phyloP scores from a whole-genome alignment of 1,284 basidiomycete genomes.

The Rhodotorula sp. region DNA sequence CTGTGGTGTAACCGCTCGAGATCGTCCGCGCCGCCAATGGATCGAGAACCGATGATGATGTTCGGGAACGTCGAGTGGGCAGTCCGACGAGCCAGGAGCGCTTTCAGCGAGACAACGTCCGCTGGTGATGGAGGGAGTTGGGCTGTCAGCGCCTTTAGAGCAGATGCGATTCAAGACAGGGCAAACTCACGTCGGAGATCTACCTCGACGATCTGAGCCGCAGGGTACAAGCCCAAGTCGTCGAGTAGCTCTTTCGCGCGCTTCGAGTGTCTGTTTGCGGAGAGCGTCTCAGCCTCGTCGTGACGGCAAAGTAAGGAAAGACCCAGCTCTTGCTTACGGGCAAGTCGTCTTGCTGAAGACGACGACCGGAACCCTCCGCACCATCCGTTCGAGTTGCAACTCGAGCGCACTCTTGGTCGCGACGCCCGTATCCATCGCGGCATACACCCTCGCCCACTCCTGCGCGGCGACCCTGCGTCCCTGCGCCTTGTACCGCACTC shows the following conservation, averaged over 20 bases:
- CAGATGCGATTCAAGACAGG: neutral
- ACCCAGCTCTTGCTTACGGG: constrained; percentile 54
- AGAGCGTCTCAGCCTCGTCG: neutral
- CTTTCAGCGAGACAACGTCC: constrained; percentile 65
- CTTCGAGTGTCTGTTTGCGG: constrained; percentile 60
- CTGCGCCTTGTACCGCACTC: constrained; percentile 20
- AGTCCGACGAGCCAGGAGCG: constrained; percentile 65
- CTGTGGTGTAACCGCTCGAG: constrained; percentile 58
- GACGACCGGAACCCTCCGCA: constrained; percentile 62
- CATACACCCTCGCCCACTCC: constrained; percentile 31
- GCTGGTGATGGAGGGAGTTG: constrained; percentile 48
- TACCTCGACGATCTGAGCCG: constrained; percentile 64
- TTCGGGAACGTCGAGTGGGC: constrained; percentile 71
- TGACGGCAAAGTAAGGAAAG: neutral
- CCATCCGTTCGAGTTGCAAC: constrained; percentile 54
- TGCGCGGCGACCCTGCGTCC: constrained; percentile 10
- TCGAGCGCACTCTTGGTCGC: constrained; percentile 33
- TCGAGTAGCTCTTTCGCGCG: constrained; percentile 52
- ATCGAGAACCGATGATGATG: constrained; percentile 63
- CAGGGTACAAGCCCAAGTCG: constrained; percentile 6
- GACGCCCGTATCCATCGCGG: constrained; percentile 8
- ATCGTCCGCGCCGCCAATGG: constrained; percentile 71
- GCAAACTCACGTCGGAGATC: constrained; percentile 62
- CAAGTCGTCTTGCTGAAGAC: constrained; percentile 81
- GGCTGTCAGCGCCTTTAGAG: neutral